These are phyloP conservation scores for Sclerotinia borealis DNA, from an alignment of 2,329 filamentous ascomycete species.

Conservation along the genomic window DNA sequence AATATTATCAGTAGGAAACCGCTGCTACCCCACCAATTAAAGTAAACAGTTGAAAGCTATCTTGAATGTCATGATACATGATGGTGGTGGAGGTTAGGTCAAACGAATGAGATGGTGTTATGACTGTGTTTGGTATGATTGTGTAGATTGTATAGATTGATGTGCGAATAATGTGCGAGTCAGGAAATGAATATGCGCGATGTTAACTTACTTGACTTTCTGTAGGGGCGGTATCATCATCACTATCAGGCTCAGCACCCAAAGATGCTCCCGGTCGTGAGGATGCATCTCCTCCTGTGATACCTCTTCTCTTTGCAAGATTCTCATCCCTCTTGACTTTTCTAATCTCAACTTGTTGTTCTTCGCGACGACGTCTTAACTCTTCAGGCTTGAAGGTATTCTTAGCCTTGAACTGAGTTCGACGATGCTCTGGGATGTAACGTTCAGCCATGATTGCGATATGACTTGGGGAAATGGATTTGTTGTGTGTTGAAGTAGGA, in stretches of 20 bases:
- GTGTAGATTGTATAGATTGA: background rate
- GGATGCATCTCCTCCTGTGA: constrained; percentile 67
- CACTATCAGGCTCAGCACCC: constrained; percentile 87
- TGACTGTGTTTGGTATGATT: background rate
- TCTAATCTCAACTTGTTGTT: constrained; percentile 98
- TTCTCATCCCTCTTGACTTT: constrained; percentile 99
- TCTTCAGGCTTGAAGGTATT: constrained; percentile 99
- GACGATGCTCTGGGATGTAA: constrained; percentile 98
- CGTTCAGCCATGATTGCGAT: constrained; percentile 75
- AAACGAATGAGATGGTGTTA: background rate
- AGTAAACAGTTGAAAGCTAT: constrained; percentile 25
- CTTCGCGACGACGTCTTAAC: constrained; percentile 93
- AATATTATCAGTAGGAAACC: constrained; percentile 22
- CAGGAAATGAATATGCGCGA: constrained; percentile 11
- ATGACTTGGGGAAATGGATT: constrained; percentile 10
- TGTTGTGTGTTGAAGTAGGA: constrained; percentile 5
- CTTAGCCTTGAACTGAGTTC: constrained; percentile 99
- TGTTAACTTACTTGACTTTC: constrained; percentile 81
- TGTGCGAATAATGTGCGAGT: background rate
- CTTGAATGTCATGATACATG: background rate
- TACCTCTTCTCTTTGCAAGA: constrained; percentile 94
- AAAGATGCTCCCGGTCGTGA: constrained; percentile 72
- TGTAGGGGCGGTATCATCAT: constrained; percentile 91
- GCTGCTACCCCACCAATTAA: constrained; percentile 28
- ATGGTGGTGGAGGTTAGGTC: constrained; percentile 2